Percentiles rank a stretch among this genome's conserved stretches.
Evolutionary conservation across 768 basidiomycete genomes (phyloP).

Genomic region (Steccherinum ochraceum): DNA sequence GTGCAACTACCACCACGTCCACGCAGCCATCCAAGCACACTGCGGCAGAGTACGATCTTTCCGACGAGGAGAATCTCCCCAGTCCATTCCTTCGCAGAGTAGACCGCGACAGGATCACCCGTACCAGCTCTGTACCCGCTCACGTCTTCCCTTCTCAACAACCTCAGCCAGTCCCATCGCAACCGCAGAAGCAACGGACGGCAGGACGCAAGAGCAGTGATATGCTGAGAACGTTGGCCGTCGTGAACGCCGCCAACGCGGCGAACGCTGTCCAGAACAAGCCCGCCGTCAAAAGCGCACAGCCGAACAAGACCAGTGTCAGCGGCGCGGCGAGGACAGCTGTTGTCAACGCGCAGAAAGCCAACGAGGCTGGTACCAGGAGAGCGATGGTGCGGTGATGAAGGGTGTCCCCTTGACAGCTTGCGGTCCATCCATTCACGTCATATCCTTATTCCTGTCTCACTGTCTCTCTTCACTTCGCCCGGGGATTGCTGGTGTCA

Average conservation of each 20-base stretch:
- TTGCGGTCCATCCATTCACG: too few species aligned
- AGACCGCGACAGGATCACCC: slow-evolving; percentile 31
- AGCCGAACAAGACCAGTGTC: background rate
- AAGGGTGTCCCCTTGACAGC: too few species aligned
- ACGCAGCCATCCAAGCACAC: background rate
- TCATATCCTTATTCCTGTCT: too few species aligned
- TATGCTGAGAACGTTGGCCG: slow-evolving; percentile 54
- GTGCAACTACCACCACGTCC: background rate
- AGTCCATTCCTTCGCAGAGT: slow-evolving; percentile 71
- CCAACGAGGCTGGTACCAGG: slow-evolving; percentile 46
- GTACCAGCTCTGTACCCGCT: slow-evolving; percentile 12
- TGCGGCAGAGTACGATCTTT: slow-evolving; percentile 51
- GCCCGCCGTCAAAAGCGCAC: background rate
- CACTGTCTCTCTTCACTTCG: too few species aligned
- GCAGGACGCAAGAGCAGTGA: slow-evolving; percentile 31
- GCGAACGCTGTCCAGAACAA: slow-evolving; percentile 37
- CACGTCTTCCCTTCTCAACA: background rate
- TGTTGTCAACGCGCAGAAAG: slow-evolving; percentile 39
- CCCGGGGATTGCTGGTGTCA: too few species aligned
- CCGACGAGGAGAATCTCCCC: slow-evolving; percentile 80
- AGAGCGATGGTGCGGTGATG: slow-evolving; percentile 38
- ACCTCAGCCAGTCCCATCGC: slow-evolving; percentile 12
- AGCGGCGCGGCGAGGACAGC: slow-evolving; percentile 30
- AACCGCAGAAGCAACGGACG: slow-evolving; percentile 3
- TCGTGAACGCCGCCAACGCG: slow-evolving; percentile 29